Conservation (phyloP, 164 flowering plant genomes). For the Stephania cephalantha region DNA sequence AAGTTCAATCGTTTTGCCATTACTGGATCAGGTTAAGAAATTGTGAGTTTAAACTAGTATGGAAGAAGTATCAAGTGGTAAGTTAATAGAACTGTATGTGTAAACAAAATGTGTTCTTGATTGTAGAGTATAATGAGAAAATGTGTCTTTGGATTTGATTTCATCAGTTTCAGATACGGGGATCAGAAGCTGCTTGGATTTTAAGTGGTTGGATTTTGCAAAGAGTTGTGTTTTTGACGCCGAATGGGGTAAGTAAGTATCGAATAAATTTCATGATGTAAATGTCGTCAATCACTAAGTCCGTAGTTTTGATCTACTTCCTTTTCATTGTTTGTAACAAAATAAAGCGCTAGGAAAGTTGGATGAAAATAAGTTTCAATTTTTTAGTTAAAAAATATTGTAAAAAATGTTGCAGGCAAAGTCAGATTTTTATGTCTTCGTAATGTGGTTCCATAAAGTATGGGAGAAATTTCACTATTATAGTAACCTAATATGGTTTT, state of each 20-base stretch:
- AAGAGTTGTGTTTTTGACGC: conserved; percentile 19
- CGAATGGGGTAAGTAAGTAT: conserved; percentile 46
- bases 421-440: too few relatives aligned
- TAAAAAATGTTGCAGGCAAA: too few relatives aligned
- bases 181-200: conserved; percentile 54
- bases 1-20: background rate
- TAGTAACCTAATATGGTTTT: background rate
- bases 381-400: too few relatives aligned
- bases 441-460: too few relatives aligned
- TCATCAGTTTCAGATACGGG: conserved; percentile 79
- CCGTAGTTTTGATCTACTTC: background rate
- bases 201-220: conserved; percentile 31
- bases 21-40: background rate
- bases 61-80: background rate
- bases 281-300: background rate
- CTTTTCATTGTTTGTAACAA: too few relatives aligned
- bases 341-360: too few relatives aligned
- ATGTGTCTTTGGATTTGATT: conserved; percentile 10
- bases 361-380: too few relatives aligned
- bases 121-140: background rate
- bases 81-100: background rate
- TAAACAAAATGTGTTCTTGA: background rate
- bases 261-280: background rate
- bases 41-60: background rate
- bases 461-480: background rate